Evolutionary conservation across 768 basidiomycete genomes (phyloP).

Genomic region (Paxillus involutus): DNA sequence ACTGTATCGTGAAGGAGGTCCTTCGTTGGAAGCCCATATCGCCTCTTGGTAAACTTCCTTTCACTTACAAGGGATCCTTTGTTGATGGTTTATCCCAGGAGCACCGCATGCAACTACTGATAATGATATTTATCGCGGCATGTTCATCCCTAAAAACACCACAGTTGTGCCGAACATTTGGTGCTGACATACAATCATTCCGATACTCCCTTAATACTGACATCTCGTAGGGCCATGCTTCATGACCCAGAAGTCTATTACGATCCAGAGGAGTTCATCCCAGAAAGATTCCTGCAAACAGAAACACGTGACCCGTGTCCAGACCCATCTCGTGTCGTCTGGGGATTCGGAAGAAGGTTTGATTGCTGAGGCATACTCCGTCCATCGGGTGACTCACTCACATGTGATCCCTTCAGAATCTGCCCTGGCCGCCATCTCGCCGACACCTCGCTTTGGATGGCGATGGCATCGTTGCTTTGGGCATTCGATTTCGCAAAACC

Average conservation of each 20-base stretch:
- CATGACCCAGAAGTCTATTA: too few species aligned
- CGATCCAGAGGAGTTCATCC: neutral
- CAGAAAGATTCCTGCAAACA: neutral
- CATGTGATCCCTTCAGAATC: neutral
- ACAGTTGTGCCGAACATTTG: neutral
- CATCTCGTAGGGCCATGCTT: too few species aligned
- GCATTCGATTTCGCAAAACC: neutral
- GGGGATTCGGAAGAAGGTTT: neutral
- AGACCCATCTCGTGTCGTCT: too few species aligned
- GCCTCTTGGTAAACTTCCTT: neutral
- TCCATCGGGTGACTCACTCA: neutral
- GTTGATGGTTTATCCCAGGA: neutral
- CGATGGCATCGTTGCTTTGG: neutral
- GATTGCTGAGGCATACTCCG: neutral
- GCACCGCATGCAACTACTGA: too few species aligned
- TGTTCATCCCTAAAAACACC: neutral
- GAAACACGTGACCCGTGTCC: too few species aligned
- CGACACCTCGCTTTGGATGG: neutral
- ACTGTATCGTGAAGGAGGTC: neutral
- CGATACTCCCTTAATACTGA: too few species aligned
- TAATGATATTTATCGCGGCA: neutral
- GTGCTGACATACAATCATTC: too few species aligned
- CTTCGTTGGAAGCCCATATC: too few species aligned
- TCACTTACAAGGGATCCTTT: too few species aligned
- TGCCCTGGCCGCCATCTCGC: conserved; percentile 5